Conservation (phyloP, 2,329 filamentous ascomycete genomes). For the Lachnellula cervina region DNA sequence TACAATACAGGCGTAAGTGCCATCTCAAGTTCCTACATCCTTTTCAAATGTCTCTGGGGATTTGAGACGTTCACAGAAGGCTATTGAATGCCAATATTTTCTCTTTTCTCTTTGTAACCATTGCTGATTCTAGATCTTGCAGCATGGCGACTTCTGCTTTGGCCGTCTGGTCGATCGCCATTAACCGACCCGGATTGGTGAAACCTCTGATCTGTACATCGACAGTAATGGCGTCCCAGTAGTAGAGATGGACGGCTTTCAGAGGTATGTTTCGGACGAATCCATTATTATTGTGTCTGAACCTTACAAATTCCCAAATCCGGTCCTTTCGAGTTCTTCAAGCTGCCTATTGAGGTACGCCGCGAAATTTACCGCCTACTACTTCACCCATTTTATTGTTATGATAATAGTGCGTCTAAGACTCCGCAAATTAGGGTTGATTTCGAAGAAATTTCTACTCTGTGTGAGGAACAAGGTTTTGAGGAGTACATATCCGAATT, state of each 20-base stretch:
- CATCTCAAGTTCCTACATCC: too few relatives aligned
- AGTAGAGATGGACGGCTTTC: not conserved
- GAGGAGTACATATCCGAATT: too few relatives aligned
- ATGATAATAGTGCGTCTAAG: not conserved
- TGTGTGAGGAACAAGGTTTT: not conserved
- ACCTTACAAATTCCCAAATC: not conserved
- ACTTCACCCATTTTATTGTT: not conserved
- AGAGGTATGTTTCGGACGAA: not conserved
- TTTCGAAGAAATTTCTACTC: too few relatives aligned
- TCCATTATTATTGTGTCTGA: not conserved
- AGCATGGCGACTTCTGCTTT: constrained; percentile 2
- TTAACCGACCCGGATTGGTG: too few relatives aligned
- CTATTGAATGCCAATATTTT: too few relatives aligned
- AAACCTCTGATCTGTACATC: constrained; percentile 8
- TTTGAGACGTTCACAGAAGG: too few relatives aligned
- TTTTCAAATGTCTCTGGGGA: too few relatives aligned
- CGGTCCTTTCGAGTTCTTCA: not conserved
- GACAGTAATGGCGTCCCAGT: not conserved
- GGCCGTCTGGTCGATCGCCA: not conserved
- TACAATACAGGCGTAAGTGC: not conserved
- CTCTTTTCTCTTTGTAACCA: too few relatives aligned
- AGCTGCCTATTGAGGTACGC: not conserved
- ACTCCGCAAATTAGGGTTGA: too few relatives aligned
- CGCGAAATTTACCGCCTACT: not conserved
- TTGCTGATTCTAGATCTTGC: too few relatives aligned